Conservation (phyloP, 1,139 yeast species). For the Zygoascus sp. region DNA sequence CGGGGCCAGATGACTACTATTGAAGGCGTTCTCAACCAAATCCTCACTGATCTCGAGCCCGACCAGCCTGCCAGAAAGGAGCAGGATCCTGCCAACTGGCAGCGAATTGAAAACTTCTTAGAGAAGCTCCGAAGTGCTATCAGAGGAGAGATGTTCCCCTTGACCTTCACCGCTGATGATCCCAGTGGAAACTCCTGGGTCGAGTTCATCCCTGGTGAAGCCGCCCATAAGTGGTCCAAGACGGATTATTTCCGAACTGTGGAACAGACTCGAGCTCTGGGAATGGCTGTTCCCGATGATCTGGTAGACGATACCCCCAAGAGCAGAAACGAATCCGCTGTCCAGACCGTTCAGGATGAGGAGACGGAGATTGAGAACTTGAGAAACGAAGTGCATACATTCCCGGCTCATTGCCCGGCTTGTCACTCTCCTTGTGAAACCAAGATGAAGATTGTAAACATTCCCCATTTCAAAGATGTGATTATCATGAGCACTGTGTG, state of each 20-base stretch:
- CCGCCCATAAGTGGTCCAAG: conserved; percentile 88
- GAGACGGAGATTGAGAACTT: conserved; percentile 73
- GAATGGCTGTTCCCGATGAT: conserved; percentile 78
- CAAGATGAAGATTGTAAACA: conserved; percentile 93
- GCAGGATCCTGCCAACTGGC: conserved; percentile 68
- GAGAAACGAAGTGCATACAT: conserved; percentile 85
- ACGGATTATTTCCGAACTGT: conserved; percentile 79
- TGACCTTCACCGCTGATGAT: conserved; percentile 80
- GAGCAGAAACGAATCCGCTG: conserved; percentile 22
- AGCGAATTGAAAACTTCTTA: conserved; percentile 69
- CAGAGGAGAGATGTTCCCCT: conserved; percentile 66
- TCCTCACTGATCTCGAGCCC: conserved; percentile 71
- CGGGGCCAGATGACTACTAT: conserved; percentile 89
- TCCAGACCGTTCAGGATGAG: conserved; percentile 34
- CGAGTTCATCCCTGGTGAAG: conserved; percentile 82
- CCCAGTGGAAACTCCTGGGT: conserved; percentile 99
- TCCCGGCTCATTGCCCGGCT: conserved; percentile 87
- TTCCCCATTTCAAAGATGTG: conserved; percentile 97
- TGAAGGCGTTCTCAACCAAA: conserved; percentile 82
- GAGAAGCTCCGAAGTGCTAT: conserved; percentile 54
- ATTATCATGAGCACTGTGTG: conserved; percentile 94
- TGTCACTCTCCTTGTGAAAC: conserved; percentile 81
- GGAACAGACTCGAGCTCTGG: conserved; percentile 82
- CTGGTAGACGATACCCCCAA: conserved; percentile 43
- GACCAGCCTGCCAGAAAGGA: conserved; percentile 79